phyloP scores from a whole-genome alignment of 2,329 filamentous ascomycete genomes.

The Ophiocordyceps australis region DNA sequence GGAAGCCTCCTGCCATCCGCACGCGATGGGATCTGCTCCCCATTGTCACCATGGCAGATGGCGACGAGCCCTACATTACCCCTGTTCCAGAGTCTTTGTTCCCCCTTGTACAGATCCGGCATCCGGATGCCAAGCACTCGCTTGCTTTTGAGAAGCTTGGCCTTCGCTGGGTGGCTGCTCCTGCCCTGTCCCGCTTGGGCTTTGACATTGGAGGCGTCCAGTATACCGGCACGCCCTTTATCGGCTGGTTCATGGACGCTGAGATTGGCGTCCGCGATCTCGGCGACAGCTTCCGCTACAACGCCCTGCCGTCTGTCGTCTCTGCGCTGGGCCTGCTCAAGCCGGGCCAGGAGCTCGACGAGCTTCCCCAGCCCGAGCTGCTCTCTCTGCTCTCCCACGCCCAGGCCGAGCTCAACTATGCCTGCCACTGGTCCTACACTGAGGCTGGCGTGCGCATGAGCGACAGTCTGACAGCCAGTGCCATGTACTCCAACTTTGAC shows the following conservation, averaged over 20 bases:
- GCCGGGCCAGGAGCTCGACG: conserved; percentile 1
- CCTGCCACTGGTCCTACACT: conserved; percentile 1
- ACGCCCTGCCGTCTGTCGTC: conserved; percentile 1
- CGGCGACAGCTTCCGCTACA: conserved; percentile 1
- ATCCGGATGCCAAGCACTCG: not conserved
- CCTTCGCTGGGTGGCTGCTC: conserved; percentile 1
- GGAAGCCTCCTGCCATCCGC: conserved; percentile 1
- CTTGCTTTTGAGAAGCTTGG: conserved; percentile 1
- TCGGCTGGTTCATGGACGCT: conserved; percentile 3
- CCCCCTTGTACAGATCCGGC: conserved; percentile 1
- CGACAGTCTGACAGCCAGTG: conserved; percentile 2
- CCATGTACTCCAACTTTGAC: conserved; percentile 2
- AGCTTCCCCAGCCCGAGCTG: conserved; percentile 1
- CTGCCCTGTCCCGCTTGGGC: conserved; percentile 1
- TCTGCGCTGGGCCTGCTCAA: not conserved
- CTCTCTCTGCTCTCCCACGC: conserved; percentile 1
- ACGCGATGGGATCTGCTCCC: conserved; percentile 2
- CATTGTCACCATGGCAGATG: conserved; percentile 1
- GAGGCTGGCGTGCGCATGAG: conserved; percentile 1
- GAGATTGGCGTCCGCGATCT: conserved; percentile 1
- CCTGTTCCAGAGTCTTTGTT: conserved; percentile 1
- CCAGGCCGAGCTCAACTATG: conserved; percentile 1
- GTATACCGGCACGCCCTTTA: conserved; percentile 1
- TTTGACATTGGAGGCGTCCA: conserved; percentile 2
- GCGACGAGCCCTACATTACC: conserved; percentile 1